phyloP scores from a whole-genome alignment of 495 filamentous ascomycete genomes.

The Penicillium diatomitis region DNA sequence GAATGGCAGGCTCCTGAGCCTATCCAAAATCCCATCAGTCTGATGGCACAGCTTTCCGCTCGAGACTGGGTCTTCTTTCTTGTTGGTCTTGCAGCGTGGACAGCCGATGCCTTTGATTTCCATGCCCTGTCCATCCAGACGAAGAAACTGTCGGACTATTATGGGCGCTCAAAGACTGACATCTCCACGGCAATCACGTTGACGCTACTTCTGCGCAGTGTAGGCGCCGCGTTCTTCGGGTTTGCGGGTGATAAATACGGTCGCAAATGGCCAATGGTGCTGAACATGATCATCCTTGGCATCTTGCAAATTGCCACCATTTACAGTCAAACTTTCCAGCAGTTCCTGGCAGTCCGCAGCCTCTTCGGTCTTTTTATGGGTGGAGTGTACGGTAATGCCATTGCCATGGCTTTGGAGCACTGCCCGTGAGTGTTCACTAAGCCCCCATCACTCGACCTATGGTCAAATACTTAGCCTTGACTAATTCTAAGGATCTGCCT shows the following conservation, averaged over 20 bases:
- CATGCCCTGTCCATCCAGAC: conserved; percentile 66
- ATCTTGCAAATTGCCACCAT: conserved; percentile 64
- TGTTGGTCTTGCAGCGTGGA: conserved; percentile 56
- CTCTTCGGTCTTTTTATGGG: conserved; percentile 80
- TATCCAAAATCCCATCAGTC: conserved; percentile 51
- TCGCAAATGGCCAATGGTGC: conserved; percentile 74
- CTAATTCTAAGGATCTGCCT: neutral
- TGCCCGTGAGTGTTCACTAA: conserved; percentile 41
- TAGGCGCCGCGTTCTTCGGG: conserved; percentile 64
- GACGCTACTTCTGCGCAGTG: conserved; percentile 58
- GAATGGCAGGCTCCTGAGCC: conserved; percentile 55
- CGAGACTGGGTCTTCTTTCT: conserved; percentile 56
- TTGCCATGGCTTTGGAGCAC: conserved; percentile 72
- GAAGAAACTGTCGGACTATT: conserved; percentile 59
- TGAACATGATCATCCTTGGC: conserved; percentile 58
- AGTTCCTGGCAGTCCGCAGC: conserved; percentile 60
- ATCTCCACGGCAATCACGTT: conserved; percentile 67
- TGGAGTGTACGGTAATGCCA: conserved; percentile 73
- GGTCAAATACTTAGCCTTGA: no score
- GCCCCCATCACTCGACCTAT: no score
- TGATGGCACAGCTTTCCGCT: conserved; percentile 45
- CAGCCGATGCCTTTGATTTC: conserved; percentile 68
- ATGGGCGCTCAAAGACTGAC: conserved; percentile 52
- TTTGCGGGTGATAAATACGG: conserved; percentile 65
- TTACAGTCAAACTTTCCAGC: conserved; percentile 54